Conservation (phyloP, 371 early-diverging fungal genomes). For the Mycotypha africana region DNA sequence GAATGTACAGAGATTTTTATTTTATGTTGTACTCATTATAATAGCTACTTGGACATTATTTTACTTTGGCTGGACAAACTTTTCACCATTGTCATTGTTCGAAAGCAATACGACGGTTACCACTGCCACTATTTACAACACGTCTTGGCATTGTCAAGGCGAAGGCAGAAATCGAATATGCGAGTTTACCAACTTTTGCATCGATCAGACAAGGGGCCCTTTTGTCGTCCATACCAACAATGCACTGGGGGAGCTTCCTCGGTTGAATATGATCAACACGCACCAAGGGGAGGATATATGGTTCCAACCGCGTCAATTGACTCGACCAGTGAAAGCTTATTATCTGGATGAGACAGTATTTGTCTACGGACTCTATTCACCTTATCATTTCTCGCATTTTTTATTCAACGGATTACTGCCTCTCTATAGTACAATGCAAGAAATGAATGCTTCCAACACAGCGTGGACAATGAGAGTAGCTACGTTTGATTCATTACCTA, state of each 20-base stretch:
- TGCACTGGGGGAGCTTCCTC: slow-evolving; percentile 11
- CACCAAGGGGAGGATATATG: slow-evolving; percentile 21
- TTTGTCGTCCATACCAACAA: slow-evolving; percentile 16
- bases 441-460: slow-evolving; percentile 15
- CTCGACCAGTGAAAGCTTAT: slow-evolving; percentile 4
- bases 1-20: too few relatives aligned
- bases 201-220: slow-evolving; percentile 14
- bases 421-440: slow-evolving; percentile 41
- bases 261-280: slow-evolving; percentile 35
- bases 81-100: too few relatives aligned
- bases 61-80: too few relatives aligned
- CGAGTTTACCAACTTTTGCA: slow-evolving; percentile 23
- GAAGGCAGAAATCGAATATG: slow-evolving; percentile 15
- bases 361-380: slow-evolving; percentile 44
- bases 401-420: slow-evolving; percentile 49
- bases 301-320: slow-evolving; percentile 27
- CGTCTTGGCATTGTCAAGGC: slow-evolving; percentile 25
- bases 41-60: too few relatives aligned
- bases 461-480: slow-evolving; percentile 33
- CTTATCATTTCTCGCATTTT: slow-evolving; percentile 45
- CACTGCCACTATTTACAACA: slow-evolving; percentile 4
- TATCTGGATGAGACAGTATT: slow-evolving; percentile 38
- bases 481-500: slow-evolving; percentile 1
- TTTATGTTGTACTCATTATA: too few relatives aligned
- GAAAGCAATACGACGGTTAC: too few relatives aligned